Evolutionary conservation across 2,329 filamentous ascomycete species (phyloP), one percentile per base, ranked within the genome.

Genomic region (Myrmaecium sp.): DNA sequence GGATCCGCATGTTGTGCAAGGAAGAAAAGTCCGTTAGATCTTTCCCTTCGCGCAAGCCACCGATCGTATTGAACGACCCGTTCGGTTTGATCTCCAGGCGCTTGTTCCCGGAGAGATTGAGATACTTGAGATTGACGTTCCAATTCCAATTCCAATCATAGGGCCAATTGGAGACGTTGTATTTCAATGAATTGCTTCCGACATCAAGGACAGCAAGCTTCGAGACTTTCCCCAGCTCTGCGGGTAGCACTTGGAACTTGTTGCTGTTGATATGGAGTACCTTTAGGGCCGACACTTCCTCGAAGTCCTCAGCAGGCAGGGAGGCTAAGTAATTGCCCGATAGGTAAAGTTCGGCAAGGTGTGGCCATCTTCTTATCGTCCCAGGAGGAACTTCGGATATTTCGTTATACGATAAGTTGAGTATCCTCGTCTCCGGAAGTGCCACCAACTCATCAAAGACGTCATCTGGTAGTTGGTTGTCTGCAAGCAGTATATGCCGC

Each of bases 91-190:
- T 95, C 52, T 98, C 89, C 17, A 98, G 57, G 26, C 86, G 74
- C 52, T 93, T 94, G 57, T 98, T 98, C 27, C 89, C 89, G 1
- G 86, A 95, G 44, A 98, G 63, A 44, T 95, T 98, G 35, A 98
- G 73, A 45, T 91, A 98, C 35, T 84, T 78, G 37, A 98, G 58
- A 41, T 94, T 91, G 25, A 79, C 81, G 43, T 98, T 98, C 64
- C 89, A 80, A 45, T 95, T 95, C 89, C 89, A 98, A 43, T 98
- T 98, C 89, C 89, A 98, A 48, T 98, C 89, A 47, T 98, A 98
- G 0, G 86, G 89, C 64, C 92, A 93, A 44, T 98, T 98, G 16
- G 83, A 89, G 25, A 98, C 91, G 47, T 98, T 98, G 65, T 98
- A 98, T 52, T 95, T 98, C 30, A 98, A 62, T 13, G 70, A 74